Conservation (phyloP, 2,329 filamentous ascomycete species). For the Fusarium marasasianum region DNA sequence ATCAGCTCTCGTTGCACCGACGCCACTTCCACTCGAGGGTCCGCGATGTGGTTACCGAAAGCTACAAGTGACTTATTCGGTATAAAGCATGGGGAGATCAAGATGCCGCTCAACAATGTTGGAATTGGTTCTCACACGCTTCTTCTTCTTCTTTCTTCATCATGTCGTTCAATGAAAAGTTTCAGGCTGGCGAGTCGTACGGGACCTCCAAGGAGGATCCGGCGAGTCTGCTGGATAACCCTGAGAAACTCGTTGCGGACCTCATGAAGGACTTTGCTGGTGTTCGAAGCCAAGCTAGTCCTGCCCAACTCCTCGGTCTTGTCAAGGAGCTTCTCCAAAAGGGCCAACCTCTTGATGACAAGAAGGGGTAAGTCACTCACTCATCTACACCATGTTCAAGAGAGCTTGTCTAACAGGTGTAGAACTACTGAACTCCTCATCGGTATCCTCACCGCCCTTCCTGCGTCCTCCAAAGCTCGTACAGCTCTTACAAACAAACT, state of each 20-base stretch:
- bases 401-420: constrained; percentile 19
- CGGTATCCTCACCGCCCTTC: constrained; percentile 51
- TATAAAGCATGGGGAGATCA: constrained; percentile 20
- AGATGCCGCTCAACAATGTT: background rate
- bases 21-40: constrained; percentile 17
- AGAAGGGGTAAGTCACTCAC: constrained; percentile 50
- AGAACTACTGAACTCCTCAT: constrained; percentile 54
- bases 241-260: constrained; percentile 46
- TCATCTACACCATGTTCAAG: background rate
- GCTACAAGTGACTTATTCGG: background rate
- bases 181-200: constrained; percentile 51
- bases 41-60: background rate
- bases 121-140: background rate
- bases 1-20: background rate
- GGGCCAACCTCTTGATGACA: constrained; percentile 68
- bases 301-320: constrained; percentile 44
- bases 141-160: constrained; percentile 6
- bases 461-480: constrained; percentile 47
- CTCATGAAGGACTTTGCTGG: constrained; percentile 46
- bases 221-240: constrained; percentile 45
- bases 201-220: constrained; percentile 39
- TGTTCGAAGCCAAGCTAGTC: constrained; percentile 42
- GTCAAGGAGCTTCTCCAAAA: constrained; percentile 48
- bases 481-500: constrained; percentile 58
- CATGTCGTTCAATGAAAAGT: constrained; percentile 50